A percentile compares a stretch with the other conserved stretches of the same genome.
phyloP scores from a whole-genome alignment of 148 eudicot species.

The Silene conica region DNA sequence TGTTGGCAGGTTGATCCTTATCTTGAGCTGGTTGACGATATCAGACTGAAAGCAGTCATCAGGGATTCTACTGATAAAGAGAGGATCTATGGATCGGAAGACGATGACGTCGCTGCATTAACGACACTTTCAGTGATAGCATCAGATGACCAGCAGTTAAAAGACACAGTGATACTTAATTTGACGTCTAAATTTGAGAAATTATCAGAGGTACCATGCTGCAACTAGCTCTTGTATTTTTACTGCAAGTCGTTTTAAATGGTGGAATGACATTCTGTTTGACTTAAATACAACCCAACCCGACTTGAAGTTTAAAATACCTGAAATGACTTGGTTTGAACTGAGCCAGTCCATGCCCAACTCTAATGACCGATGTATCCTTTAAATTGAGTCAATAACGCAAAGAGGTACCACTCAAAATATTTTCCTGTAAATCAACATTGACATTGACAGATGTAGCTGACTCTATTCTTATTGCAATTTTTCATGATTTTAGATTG shows the following conservation, averaged over 20 bases:
- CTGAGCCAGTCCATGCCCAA: background rate
- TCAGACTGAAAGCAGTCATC: slow-evolving; percentile 47
- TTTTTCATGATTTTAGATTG: background rate
- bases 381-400: background rate
- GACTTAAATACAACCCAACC: background rate
- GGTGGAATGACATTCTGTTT: background rate
- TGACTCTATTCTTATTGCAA: background rate
- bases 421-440: background rate
- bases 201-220: slow-evolving; percentile 61
- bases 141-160: slow-evolving; percentile 50
- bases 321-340: background rate
- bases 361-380: background rate
- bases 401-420: background rate
- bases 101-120: slow-evolving; percentile 64
- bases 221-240: background rate
- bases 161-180: slow-evolving; percentile 49
- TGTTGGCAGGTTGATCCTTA: slow-evolving; percentile 72
- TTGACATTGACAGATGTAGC: background rate
- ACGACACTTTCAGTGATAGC: slow-evolving; percentile 43
- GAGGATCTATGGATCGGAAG: slow-evolving; percentile 49
- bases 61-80: slow-evolving; percentile 19
- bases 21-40: slow-evolving; percentile 61
- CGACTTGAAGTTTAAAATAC: background rate
- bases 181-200: slow-evolving; percentile 44
- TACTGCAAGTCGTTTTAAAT: background rate